Evolutionary conservation across 1,284 basidiomycete genomes (phyloP).

Genomic region (Ganoderma multipileum): DNA sequence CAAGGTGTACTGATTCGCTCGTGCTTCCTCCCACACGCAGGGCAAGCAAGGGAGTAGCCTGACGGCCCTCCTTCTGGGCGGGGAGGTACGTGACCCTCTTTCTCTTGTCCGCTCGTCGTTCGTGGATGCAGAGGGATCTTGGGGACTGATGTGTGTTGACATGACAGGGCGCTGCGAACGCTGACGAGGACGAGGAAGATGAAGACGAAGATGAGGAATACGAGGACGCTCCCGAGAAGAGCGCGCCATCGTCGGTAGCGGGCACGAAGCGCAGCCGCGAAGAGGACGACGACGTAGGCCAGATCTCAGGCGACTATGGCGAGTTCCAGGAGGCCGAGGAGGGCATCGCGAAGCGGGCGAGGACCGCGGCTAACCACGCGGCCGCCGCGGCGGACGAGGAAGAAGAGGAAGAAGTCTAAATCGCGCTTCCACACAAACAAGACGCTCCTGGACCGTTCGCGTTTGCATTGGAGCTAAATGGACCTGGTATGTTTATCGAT

Average conservation of each 20-base stretch:
- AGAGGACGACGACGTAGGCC: conserved; percentile 45
- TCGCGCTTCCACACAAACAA: background rate
- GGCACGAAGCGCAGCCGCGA: conserved; percentile 47
- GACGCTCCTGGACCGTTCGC: background rate
- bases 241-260: conserved; percentile 32
- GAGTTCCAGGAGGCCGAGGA: conserved; percentile 47
- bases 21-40: conserved; percentile 19
- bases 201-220: conserved; percentile 46
- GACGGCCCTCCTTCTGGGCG: conserved; percentile 37
- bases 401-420: conserved; percentile 10
- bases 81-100: conserved; percentile 21
- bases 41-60: conserved; percentile 28
- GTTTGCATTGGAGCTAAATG: background rate
- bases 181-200: conserved; percentile 38
- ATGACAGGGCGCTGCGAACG: conserved; percentile 12
- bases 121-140: background rate
- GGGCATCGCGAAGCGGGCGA: conserved; percentile 46
- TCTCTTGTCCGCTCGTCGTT: background rate
- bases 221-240: conserved; percentile 39
- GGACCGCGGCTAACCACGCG: conserved; percentile 25
- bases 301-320: conserved; percentile 35
- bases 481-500: conserved; percentile 17
- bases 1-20: background rate
- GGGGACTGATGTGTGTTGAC: background rate
- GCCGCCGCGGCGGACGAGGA: conserved; percentile 25